Evolutionary conservation across 2,329 filamentous ascomycete genomes (phyloP).

Genomic region (Didymosphaeria variabile): DNA sequence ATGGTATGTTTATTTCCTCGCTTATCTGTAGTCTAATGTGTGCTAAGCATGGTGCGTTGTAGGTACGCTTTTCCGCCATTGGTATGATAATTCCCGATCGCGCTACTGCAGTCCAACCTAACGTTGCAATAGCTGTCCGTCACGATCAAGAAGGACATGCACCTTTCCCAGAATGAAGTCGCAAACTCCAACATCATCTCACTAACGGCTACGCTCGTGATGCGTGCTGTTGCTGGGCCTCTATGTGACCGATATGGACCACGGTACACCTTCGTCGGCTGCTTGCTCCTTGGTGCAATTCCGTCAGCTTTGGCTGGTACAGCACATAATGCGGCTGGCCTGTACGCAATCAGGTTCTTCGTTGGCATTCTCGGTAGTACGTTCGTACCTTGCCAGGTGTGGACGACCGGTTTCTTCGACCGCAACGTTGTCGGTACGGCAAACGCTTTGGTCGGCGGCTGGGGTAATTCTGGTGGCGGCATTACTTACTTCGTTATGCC

Average conservation of each 20-base stretch:
- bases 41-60: conserved; percentile 28
- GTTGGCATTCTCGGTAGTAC: conserved; percentile 80
- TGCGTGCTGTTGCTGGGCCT: conserved; percentile 81
- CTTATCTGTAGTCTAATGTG: conserved; percentile 17
- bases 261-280: conserved; percentile 78
- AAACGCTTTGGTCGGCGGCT: conserved; percentile 84
- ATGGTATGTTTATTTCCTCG: conserved; percentile 58
- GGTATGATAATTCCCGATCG: conserved; percentile 54
- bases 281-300: conserved; percentile 79
- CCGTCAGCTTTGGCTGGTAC: conserved; percentile 85
- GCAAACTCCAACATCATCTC: conserved; percentile 93
- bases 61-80: conserved; percentile 91
- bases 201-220: conserved; percentile 67
- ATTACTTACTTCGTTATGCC: conserved; percentile 96
- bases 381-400: conserved; percentile 89
- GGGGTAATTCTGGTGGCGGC: conserved; percentile 87
- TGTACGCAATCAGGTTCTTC: conserved; percentile 81
- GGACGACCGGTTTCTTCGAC: conserved; percentile 92
- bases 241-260: conserved; percentile 88
- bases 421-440: conserved; percentile 90
- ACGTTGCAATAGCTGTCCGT: conserved; percentile 50
- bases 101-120: conserved; percentile 47
- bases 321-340: conserved; percentile 70
- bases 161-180: conserved; percentile 74
- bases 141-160: conserved; percentile 81